phyloP scores from a whole-genome alignment of 2,329 filamentous ascomycete species.

The Zasmidium cellare region DNA sequence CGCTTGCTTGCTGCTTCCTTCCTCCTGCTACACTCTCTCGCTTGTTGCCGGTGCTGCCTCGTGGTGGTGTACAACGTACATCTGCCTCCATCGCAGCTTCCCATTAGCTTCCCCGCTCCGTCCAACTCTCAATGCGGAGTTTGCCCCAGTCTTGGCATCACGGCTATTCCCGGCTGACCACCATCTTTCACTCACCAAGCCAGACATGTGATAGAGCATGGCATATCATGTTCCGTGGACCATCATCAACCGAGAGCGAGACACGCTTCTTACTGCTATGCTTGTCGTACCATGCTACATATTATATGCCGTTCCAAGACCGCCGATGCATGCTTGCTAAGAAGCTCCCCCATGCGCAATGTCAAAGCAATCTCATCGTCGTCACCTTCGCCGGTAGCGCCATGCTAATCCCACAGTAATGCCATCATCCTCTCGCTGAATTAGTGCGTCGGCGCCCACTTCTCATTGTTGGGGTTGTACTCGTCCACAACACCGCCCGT shows the following conservation, averaged over 20 bases:
- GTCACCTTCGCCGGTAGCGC: neutral
- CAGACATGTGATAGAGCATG: too few species aligned
- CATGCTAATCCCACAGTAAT: neutral
- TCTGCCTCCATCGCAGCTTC: too few species aligned
- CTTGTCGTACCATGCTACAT: neutral
- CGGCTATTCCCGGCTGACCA: neutral
- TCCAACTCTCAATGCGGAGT: neutral
- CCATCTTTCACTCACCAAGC: too few species aligned
- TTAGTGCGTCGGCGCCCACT: neutral
- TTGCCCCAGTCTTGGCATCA: neutral
- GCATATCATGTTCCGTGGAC: too few species aligned
- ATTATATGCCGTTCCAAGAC: neutral
- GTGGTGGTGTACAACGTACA: too few species aligned
- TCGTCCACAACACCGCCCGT: slow-evolving; percentile 5
- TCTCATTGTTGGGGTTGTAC: neutral
- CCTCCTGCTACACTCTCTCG: neutral
- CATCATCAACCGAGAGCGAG: too few species aligned
- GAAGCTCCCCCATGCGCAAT: neutral
- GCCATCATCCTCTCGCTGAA: too few species aligned
- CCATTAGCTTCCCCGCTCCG: neutral
- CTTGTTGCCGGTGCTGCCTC: neutral
- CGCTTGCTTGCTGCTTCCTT: neutral
- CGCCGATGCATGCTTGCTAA: neutral
- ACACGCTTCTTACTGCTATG: too few species aligned
- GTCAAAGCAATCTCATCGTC: neutral